Base-by-base conservation (phyloP, 768 basidiomycete species). In the Kwoniella heveanensis region DNA sequence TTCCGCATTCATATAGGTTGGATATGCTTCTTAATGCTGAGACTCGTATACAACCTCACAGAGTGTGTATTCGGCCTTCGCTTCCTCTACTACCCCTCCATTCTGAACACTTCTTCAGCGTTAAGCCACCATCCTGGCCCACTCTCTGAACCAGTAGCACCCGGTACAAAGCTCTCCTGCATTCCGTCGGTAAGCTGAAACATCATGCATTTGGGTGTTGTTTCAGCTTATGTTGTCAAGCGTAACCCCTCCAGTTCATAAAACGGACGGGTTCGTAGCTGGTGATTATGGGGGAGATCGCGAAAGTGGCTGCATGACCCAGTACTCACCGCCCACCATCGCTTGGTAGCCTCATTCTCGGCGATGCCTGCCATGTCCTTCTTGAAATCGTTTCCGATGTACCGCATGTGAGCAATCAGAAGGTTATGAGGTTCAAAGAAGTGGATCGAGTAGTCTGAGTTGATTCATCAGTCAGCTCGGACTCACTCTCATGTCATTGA, bases 391-490 rank as follows among this genome's bases (percentile, higher is more conserved):
- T 80, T 64, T 0, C 89, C 90, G 0, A 82, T 85, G 70, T 90
- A 90, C 71, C 88, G 88, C 83, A 91, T 88, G 49, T 83, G 86
- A n/a, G 89, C 89, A 65, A 90, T 84, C n/a, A 91, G 83, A 46
- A 91, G 83, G 39, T 71, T 64, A 12, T 73, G 79, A 17, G 77
- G 70, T 19, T 85, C 84, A 69, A 87, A 85, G 72, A 89, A 84
- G 70, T 88, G 83, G 77, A 91, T 91, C 19, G 88, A 88, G 74
- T 91, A 91, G 79, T 91, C 89, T 80, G 46, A 26, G 46, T 36
- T 25, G 17, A 29, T 25, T n/a, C 13, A 10, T 24, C 26, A 25
- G 51, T 27, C 9, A 54, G 52, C 5, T 32, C 50, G 46, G 6
- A 32, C 13, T 6, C 5, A 32, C 5, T 13, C 5, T 32, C 32